Conservation (phyloP, 768 basidiomycete species). For the Dioszegia crocea region DNA sequence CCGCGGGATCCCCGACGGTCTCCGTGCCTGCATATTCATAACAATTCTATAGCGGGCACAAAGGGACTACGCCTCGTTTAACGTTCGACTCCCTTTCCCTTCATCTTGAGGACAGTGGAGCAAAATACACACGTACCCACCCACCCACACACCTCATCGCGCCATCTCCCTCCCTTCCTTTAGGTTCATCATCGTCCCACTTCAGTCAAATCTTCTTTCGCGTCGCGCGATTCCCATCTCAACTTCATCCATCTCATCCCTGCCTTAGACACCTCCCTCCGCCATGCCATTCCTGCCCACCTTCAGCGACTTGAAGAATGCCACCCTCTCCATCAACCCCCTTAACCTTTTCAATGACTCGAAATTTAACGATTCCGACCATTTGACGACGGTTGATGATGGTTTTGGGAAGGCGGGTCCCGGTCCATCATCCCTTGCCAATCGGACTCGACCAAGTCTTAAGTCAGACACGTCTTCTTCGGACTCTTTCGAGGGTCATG, state of each 20-base stretch:
- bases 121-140: not conserved
- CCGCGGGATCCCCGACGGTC: too few relatives aligned
- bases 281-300: conserved; percentile 22
- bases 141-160: not conserved
- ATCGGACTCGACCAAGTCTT: not conserved
- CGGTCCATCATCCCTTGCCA: conserved; percentile 21
- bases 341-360: conserved; percentile 26
- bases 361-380: not conserved
- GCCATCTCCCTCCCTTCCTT: not conserved
- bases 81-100: too few relatives aligned
- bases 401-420: conserved; percentile 19
- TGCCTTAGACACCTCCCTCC: not conserved
- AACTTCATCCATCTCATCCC: not conserved
- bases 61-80: too few relatives aligned
- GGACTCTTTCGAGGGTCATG: conserved; percentile 15
- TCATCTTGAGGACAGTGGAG: too few relatives aligned
- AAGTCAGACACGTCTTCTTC: conserved; percentile 11
- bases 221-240: not conserved
- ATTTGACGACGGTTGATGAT: not conserved
- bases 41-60: too few relatives aligned
- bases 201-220: not conserved
- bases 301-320: conserved; percentile 22
- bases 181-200: conserved; percentile 6
- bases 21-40: too few relatives aligned
- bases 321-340: conserved; percentile 21